These are phyloP conservation scores for Limonium bicolor DNA, from an alignment of 148 eudicot species.

Conservation along the genomic window DNA sequence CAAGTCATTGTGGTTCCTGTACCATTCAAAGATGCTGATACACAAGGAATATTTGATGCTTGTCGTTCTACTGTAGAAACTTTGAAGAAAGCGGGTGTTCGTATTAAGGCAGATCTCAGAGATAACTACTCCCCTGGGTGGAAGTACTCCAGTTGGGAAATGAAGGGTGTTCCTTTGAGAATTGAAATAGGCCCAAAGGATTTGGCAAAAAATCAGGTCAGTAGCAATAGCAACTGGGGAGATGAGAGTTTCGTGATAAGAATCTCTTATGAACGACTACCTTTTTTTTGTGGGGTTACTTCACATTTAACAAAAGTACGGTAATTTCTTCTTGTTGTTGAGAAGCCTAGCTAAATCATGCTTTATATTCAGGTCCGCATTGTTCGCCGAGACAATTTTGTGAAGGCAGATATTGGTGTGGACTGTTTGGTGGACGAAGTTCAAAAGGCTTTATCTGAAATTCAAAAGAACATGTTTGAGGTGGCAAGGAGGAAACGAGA, in stretches of 20 bases:
- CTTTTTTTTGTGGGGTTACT: too few species aligned
- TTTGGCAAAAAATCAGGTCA: constrained; percentile 74
- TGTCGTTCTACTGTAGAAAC: constrained; percentile 43
- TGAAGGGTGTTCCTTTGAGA: constrained; percentile 95
- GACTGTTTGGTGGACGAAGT: constrained; percentile 37
- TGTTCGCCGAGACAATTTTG: constrained; percentile 75
- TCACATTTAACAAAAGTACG: too few species aligned
- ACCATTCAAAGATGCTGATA: constrained; percentile 85
- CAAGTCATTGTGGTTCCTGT: constrained; percentile 90
- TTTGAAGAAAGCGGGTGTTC: constrained; percentile 52
- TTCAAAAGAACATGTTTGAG: constrained; percentile 55
- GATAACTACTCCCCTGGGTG: constrained; percentile 98
- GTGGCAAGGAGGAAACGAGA: constrained; percentile 74
- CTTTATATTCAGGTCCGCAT: constrained; percentile 43
- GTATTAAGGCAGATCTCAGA: constrained; percentile 67
- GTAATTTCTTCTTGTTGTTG: neutral
- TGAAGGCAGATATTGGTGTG: constrained; percentile 60
- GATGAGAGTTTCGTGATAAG: too few species aligned
- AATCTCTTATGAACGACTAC: too few species aligned
- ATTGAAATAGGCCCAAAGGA: constrained; percentile 97
- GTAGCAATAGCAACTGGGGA: too few species aligned
- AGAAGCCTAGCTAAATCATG: neutral
- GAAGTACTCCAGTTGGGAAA: constrained; percentile 99
- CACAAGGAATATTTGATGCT: constrained; percentile 58
- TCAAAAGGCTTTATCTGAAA: constrained; percentile 32